These are phyloP conservation scores for Emericellopsis cladophorae DNA, from an alignment of 2,329 filamentous ascomycete genomes.

Conservation along the genomic window DNA sequence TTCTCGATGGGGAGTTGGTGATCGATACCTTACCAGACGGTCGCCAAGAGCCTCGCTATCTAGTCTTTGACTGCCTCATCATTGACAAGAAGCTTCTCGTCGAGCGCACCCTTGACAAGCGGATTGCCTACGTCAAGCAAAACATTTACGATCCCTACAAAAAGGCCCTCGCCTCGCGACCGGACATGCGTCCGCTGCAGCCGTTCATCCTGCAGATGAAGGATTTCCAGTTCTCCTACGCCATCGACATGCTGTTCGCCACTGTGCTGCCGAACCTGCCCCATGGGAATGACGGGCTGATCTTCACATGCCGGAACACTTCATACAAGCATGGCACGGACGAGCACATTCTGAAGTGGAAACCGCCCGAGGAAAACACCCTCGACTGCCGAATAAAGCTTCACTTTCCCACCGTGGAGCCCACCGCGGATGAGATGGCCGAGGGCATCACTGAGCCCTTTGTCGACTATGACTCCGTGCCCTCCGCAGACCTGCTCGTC, in stretches of 20 bases:
- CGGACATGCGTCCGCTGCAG: slow-evolving; percentile 55
- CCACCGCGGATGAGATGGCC: slow-evolving; percentile 52
- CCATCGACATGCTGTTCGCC: slow-evolving; percentile 83
- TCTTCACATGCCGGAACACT: slow-evolving; percentile 89
- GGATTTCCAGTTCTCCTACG: slow-evolving; percentile 79
- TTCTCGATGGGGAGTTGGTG: slow-evolving; percentile 90
- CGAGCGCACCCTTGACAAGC: slow-evolving; percentile 73
- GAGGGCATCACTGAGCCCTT: slow-evolving; percentile 52
- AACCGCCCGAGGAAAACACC: slow-evolving; percentile 88
- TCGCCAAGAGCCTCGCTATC: slow-evolving; percentile 59
- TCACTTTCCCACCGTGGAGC: slow-evolving; percentile 59
- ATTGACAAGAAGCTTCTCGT: slow-evolving; percentile 67
- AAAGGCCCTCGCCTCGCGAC: slow-evolving; percentile 49
- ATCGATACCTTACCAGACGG: slow-evolving; percentile 65
- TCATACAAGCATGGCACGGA: slow-evolving; percentile 87
- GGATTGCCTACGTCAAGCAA: slow-evolving; percentile 75
- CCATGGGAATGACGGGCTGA: slow-evolving; percentile 92
- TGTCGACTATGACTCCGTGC: slow-evolving; percentile 69
- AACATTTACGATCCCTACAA: slow-evolving; percentile 62
- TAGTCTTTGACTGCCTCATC: slow-evolving; percentile 88
- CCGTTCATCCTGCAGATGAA: slow-evolving; percentile 82
- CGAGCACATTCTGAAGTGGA: slow-evolving; percentile 93
- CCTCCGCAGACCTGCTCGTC: slow-evolving; percentile 60
- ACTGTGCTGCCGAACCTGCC: slow-evolving; percentile 70
- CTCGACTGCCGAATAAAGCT: slow-evolving; percentile 81